Evolutionary conservation across 169 alveolate genomes (phyloP).

Genomic region (Plasmodium knowlesi): DNA sequence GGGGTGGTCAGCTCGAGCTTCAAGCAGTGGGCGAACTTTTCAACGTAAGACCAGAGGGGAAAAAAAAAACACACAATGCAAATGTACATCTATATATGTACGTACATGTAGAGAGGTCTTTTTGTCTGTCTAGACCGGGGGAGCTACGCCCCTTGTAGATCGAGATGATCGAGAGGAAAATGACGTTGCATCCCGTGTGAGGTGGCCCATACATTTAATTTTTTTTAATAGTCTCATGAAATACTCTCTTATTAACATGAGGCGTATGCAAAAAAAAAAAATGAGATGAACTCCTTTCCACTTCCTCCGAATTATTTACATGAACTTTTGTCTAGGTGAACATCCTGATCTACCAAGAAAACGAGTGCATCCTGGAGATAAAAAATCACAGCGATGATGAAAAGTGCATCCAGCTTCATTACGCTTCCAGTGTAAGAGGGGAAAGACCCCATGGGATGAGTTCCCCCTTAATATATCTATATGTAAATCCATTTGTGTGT

Average conservation of each 20-base stretch:
- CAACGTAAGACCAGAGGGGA: slow-evolving; percentile 15
- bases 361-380: slow-evolving; percentile 52
- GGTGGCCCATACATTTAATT: background rate
- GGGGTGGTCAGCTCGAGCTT: slow-evolving; percentile 68
- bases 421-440: slow-evolving; percentile 52
- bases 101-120: background rate
- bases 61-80: background rate
- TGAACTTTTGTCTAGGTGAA: slow-evolving; percentile 8
- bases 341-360: slow-evolving; percentile 60
- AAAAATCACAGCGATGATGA: slow-evolving; percentile 53
- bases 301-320: background rate
- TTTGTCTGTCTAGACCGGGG: background rate
- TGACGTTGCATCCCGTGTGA: background rate
- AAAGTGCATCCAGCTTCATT: slow-evolving; percentile 57
- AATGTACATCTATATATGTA: background rate
- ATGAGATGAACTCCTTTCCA: background rate
- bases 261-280: background rate
- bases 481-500: background rate
- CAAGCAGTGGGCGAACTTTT: slow-evolving; percentile 63
- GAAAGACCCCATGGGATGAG: background rate
- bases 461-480: background rate
- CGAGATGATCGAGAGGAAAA: background rate
- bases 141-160: background rate
- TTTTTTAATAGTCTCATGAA: background rate
- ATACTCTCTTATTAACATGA: background rate